Evolutionary conservation across 257 asterid genomes (phyloP), one percentile per base, ranked within the genome.

Genomic region (Linaria vulgaris): DNA sequence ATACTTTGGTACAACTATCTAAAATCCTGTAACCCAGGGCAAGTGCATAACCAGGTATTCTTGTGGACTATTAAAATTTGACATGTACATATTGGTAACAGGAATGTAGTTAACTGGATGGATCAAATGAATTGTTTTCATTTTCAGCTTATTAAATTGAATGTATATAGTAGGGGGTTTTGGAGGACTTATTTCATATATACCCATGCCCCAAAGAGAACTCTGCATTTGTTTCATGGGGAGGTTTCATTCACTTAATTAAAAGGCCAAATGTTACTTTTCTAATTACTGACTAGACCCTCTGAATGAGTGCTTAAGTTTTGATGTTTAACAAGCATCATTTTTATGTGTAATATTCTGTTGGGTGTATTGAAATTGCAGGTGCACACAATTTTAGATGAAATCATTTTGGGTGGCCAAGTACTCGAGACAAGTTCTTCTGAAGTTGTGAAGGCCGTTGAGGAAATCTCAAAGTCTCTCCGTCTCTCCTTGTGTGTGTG

Each of bases 301-400:
- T 20, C 39, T 41, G 38, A 45, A 50, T 27, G 61, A 39, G 65
- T 71, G 34, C 48, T 24, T 60, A 24, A 56, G 52, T 27, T 27
- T 27, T 27, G 34, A 27, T 16, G 37, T 48, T 6, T 1, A 22
- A 41, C 19, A 56, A 34, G 20, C 55, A 55, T 53, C 30, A 57
- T 45, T 39, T 30, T 50, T 6, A 17, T 13, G 41, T 10, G 67
- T 19, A 57, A 48, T 56, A 65, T 27, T 17, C 64, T 12, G 44
- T 38, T 31, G 55, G 51, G 21, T 65, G 41, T 54, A 51, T n/a
- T 73, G 71, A 59, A 37, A 34, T n/a, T 66, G 68, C 83, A 89
- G 98, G 94, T 92, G 72, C 97, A 92, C 78, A 79, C 88, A 61
- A 79, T 92, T 66, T 73, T 92, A 79, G 96, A 92, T 59, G 99